Conservation (phyloP, 2,329 filamentous ascomycete species). For the Mycogone perniciosa region DNA sequence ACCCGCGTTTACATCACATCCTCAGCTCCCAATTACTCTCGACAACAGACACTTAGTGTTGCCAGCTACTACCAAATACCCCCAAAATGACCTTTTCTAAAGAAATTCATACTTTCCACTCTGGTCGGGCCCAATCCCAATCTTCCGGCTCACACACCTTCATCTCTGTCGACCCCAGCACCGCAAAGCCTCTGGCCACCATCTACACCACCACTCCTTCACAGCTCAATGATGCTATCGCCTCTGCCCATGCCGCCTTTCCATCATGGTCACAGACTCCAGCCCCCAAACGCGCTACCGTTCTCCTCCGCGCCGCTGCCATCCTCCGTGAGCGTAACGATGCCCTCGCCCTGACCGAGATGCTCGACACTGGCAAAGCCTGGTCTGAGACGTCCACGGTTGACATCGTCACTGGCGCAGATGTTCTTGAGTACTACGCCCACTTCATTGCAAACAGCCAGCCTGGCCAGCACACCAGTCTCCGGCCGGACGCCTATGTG, state of each 20-base stretch:
- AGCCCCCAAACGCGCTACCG: conserved; percentile 65
- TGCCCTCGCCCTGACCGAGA: conserved; percentile 71
- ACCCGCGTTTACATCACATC: too few species aligned
- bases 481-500: conserved; percentile 72
- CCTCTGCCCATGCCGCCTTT: conserved; percentile 66
- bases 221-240: conserved; percentile 66
- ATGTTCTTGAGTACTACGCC: conserved; percentile 82
- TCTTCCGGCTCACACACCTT: conserved; percentile 59
- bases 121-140: conserved; percentile 57
- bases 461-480: conserved; percentile 70
- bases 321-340: conserved; percentile 73
- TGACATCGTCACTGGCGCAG: conserved; percentile 75
- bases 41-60: background rate
- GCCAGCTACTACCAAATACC: background rate
- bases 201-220: conserved; percentile 62
- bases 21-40: background rate
- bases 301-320: conserved; percentile 69
- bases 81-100: conserved; percentile 30
- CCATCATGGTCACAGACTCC: conserved; percentile 69
- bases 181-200: conserved; percentile 59
- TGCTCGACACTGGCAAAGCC: conserved; percentile 79
- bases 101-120: conserved; percentile 63
- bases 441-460: conserved; percentile 72
- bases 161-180: conserved; percentile 68
- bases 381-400: conserved; percentile 79